A percentile compares a stretch with the other conserved stretches of the same genome.
phyloP scores from a whole-genome alignment of 257 asterid genomes.

The Fraxinus cuspidata region DNA sequence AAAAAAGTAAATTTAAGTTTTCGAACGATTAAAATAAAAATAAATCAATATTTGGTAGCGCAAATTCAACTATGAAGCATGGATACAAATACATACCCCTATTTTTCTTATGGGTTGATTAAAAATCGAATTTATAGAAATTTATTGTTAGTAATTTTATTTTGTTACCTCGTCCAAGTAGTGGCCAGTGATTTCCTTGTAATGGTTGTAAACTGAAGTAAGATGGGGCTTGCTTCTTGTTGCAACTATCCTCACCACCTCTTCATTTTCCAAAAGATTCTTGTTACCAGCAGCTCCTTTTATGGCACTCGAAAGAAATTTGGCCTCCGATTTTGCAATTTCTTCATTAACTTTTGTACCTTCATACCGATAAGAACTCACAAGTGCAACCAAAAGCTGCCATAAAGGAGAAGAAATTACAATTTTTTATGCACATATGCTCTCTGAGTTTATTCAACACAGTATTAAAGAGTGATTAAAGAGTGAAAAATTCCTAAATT shows the following conservation, averaged over 20 bases:
- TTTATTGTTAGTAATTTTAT: not conserved
- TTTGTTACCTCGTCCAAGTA: constrained; percentile 62
- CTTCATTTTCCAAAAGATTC: constrained; percentile 45
- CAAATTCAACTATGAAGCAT: too few species aligned
- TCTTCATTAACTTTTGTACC: constrained; percentile 62
- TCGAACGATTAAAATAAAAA: not conserved
- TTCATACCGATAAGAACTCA: constrained; percentile 82
- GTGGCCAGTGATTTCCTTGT: constrained; percentile 63
- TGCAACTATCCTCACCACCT: constrained; percentile 59
- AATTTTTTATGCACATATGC: not conserved
- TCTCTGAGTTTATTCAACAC: not conserved
- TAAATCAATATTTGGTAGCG: too few species aligned
- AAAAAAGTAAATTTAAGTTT: not conserved
- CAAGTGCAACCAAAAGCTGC: constrained; percentile 75
- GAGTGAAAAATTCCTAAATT: not conserved
- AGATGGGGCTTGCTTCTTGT: constrained; percentile 80
- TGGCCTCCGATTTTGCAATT: constrained; percentile 71
- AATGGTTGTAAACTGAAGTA: constrained; percentile 50
- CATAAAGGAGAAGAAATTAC: not conserved
- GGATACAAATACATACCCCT: not conserved
- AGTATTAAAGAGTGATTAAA: not conserved
- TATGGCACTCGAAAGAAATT: constrained; percentile 41
- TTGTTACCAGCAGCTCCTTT: constrained; percentile 30
- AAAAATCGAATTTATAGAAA: not conserved
- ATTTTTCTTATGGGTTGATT: not conserved